Percentiles rank a stretch among this genome's conserved stretches.
Evolutionary conservation across 768 basidiomycete genomes (phyloP).

Genomic region (Crepidotus variabilis): DNA sequence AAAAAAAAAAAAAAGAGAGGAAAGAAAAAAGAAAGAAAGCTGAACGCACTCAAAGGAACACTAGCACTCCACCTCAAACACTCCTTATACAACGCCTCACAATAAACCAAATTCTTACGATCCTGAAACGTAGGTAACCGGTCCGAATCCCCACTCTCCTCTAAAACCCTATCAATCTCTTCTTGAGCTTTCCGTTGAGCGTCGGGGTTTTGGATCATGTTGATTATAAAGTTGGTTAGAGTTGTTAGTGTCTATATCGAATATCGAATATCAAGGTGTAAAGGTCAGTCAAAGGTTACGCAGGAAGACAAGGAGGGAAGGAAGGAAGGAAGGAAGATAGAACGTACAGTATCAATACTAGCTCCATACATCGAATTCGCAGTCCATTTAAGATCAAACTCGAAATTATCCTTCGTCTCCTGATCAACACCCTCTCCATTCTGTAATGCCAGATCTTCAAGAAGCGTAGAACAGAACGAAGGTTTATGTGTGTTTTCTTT

Average conservation of each 20-base stretch:
- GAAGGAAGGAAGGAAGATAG: neutral
- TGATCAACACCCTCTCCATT: constrained; percentile 21
- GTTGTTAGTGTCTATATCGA: constrained; percentile 17
- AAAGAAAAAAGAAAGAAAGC: no score
- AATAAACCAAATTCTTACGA: constrained; percentile 18
- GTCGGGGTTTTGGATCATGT: constrained; percentile 20
- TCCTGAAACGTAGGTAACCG: constrained; percentile 24
- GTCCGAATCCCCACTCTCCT: constrained; percentile 7
- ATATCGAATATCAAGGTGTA: neutral
- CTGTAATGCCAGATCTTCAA: constrained; percentile 36
- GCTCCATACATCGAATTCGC: constrained; percentile 75
- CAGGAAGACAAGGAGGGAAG: neutral
- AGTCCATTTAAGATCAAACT: constrained; percentile 74
- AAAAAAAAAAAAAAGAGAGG: neutral
- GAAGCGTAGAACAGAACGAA: constrained; percentile 48
- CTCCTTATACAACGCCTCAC: constrained; percentile 9
- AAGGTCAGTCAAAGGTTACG: neutral
- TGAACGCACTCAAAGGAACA: neutral
- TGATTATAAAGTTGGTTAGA: constrained; percentile 20
- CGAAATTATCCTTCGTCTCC: constrained; percentile 36
- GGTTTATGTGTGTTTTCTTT: neutral
- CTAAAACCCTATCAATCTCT: constrained; percentile 19
- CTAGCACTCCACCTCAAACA: constrained; percentile 5
- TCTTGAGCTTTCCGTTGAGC: constrained; percentile 21
- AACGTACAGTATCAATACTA: constrained; percentile 1